Evolutionary conservation across 192 early-diverging fungal genomes (phyloP).

Genomic region (Linnemannia exigua): DNA sequence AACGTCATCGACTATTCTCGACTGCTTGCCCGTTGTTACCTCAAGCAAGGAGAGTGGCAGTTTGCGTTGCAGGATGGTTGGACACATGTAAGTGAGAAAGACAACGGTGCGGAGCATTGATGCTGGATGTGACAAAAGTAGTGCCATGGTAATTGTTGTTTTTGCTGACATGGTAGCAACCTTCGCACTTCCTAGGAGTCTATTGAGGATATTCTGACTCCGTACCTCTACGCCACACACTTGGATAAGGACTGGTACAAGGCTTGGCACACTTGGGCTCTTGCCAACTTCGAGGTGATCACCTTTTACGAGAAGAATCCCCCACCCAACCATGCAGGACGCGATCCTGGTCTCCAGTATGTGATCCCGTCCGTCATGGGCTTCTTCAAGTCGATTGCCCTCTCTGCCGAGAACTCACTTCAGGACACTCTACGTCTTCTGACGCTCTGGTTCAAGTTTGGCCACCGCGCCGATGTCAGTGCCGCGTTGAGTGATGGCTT

Average conservation of each 20-base stretch:
- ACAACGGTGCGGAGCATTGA: not conserved
- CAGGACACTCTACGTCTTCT: conserved; percentile 95
- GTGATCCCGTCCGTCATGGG: conserved; percentile 94
- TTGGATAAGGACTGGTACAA: conserved; percentile 96
- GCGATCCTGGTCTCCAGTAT: conserved; percentile 68
- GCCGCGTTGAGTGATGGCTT: conserved; percentile 86
- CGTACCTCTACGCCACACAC: conserved; percentile 87
- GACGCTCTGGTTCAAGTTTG: conserved; percentile 97
- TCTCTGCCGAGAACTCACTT: conserved; percentile 87
- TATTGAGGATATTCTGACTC: conserved; percentile 82
- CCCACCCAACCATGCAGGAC: conserved; percentile 45
- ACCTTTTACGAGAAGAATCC: conserved; percentile 77
- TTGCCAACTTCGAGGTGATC: conserved; percentile 92
- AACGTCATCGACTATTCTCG: conserved; percentile 64
- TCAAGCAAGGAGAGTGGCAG: conserved; percentile 98
- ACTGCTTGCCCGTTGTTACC: conserved; percentile 87
- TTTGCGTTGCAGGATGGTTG: conserved; percentile 64
- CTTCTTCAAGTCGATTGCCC: conserved; percentile 93
- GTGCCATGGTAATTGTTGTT: not conserved
- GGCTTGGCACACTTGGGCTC: conserved; percentile 98
- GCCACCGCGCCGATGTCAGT: conserved; percentile 88
- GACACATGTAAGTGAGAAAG: conserved; percentile 40
- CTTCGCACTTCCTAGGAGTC: conserved; percentile 55
- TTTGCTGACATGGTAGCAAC: not conserved
- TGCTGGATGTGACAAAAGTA: not conserved